Evolutionary conservation across 2,329 filamentous ascomycete species (phyloP).

Genomic region (Claviceps spartinae): DNA sequence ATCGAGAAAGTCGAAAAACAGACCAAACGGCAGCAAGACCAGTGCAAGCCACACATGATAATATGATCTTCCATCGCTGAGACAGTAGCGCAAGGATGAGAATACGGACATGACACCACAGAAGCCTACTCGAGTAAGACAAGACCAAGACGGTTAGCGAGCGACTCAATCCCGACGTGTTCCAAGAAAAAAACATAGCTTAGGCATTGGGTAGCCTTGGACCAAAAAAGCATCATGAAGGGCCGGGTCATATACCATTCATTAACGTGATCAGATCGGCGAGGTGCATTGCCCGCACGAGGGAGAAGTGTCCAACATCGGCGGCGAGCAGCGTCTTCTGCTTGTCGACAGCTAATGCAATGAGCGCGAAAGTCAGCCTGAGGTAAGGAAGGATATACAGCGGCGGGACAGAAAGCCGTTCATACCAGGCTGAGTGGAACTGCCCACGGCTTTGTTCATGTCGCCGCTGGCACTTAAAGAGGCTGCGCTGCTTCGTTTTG

Average conservation of each 20-base stretch:
- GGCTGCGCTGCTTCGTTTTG: conserved; percentile 41
- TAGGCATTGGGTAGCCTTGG: neutral
- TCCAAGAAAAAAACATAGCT: neutral
- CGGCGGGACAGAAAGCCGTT: neutral
- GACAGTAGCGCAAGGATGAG: conserved; percentile 85
- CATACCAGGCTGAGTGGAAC: conserved; percentile 21
- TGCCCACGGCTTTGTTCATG: conserved; percentile 16
- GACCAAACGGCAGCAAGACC: conserved; percentile 74
- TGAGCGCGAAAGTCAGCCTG: neutral
- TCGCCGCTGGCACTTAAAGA: conserved; percentile 14
- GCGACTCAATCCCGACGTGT: neutral
- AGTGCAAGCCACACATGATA: conserved; percentile 71
- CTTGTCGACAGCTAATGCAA: conserved; percentile 49
- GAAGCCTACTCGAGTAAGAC: conserved; percentile 39
- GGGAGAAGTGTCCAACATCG: conserved; percentile 60
- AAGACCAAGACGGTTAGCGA: neutral
- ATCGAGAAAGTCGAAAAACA: conserved; percentile 98
- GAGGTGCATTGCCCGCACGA: conserved; percentile 58
- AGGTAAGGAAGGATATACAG: neutral
- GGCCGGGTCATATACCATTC: conserved; percentile 40
- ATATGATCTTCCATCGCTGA: conserved; percentile 52
- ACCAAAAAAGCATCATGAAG: neutral
- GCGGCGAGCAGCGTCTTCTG: conserved; percentile 60
- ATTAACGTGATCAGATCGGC: conserved; percentile 74
- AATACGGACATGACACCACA: conserved; percentile 93